A percentile compares a stretch with the other conserved stretches of the same genome.
Conservation (phyloP, 2,329 filamentous ascomycete genomes). For the Pleomassaria siparia region DNA sequence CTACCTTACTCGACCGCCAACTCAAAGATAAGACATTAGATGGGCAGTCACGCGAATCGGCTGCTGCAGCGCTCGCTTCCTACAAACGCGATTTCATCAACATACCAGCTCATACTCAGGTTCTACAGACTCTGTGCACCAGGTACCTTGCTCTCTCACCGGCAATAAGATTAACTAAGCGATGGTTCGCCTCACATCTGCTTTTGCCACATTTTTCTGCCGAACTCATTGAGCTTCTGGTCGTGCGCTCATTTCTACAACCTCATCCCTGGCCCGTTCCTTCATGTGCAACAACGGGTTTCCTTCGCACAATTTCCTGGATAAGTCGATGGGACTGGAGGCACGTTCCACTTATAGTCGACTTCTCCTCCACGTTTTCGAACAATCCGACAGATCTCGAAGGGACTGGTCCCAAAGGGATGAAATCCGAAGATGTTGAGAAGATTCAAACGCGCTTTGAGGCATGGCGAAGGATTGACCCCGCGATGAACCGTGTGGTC, state of each 20-base stretch:
- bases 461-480: conserved; percentile 85
- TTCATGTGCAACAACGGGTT: conserved; percentile 74
- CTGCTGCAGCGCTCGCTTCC: conserved; percentile 67
- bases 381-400: conserved; percentile 20
- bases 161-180: conserved; percentile 81
- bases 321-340: conserved; percentile 93
- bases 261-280: conserved; percentile 80
- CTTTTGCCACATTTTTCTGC: conserved; percentile 73
- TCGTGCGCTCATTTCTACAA: conserved; percentile 74
- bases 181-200: conserved; percentile 86
- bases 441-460: conserved; percentile 72
- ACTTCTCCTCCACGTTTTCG: conserved; percentile 56
- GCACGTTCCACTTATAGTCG: conserved; percentile 76
- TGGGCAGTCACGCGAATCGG: conserved; percentile 66
- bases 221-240: conserved; percentile 83
- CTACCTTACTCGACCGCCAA: conserved; percentile 75
- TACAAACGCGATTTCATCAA: conserved; percentile 74
- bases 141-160: conserved; percentile 77
- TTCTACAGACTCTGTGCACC: conserved; percentile 76
- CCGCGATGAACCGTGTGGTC: conserved; percentile 79
- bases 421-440: conserved; percentile 63
- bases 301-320: conserved; percentile 77
- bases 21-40: conserved; percentile 72
- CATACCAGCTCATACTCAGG: conserved; percentile 77
- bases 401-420: conserved; percentile 25